Percentiles rank a stretch among this genome's conserved stretches.
These are phyloP conservation scores for Fusarium drepaniforme DNA, from an alignment of 2,329 filamentous ascomycete genomes.

Conservation along the genomic window DNA sequence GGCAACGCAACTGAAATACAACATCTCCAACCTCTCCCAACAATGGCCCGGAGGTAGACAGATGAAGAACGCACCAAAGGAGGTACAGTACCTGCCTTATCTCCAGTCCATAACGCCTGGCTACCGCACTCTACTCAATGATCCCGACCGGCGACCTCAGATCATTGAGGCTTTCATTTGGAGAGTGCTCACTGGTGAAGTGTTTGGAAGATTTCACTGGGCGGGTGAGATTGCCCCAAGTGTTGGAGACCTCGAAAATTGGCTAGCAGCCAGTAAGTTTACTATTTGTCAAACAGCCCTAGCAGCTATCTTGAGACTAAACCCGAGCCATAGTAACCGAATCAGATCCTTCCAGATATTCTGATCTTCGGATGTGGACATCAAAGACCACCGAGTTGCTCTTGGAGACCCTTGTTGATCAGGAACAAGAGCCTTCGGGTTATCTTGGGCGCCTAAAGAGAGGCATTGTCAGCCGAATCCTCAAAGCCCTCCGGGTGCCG, in stretches of 20 bases:
- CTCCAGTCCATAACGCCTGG: neutral
- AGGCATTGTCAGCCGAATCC: neutral
- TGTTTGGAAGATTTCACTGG: neutral
- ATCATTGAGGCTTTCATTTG: neutral
- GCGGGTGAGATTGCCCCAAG: neutral
- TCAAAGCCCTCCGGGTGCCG: neutral
- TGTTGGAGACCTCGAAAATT: neutral
- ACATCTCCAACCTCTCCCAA: neutral
- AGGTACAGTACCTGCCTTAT: neutral
- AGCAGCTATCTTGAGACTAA: neutral
- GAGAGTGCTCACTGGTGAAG: neutral
- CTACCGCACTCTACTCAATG: neutral
- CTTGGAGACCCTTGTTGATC: neutral
- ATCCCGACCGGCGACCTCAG: neutral
- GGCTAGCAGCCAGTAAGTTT: neutral
- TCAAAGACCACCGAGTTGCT: neutral
- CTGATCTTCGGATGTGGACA: neutral
- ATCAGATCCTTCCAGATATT: neutral
- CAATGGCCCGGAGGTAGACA: neutral
- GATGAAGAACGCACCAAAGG: neutral
- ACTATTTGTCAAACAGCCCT: neutral
- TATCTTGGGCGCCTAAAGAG: neutral
- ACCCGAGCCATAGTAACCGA: neutral
- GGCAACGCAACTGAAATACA: neutral
- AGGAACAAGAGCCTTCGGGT: neutral